Evolutionary conservation across 1,139 yeast species (phyloP).

Genomic region (Kurtzmaniella quercitrusa): DNA sequence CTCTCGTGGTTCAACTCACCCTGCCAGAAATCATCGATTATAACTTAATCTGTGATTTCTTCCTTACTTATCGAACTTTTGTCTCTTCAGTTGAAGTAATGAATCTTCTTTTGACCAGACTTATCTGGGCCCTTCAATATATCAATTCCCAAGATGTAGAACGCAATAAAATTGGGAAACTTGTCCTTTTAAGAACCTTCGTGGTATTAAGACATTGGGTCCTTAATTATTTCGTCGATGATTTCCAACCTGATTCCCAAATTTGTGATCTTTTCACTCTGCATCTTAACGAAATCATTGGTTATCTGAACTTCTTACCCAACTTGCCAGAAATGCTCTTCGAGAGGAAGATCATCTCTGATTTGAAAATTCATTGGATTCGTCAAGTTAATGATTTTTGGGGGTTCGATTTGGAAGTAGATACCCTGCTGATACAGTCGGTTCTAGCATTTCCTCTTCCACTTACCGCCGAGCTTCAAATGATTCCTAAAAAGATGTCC

Average conservation of each 20-base stretch:
- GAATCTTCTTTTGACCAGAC: constrained; percentile 56
- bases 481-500: constrained; percentile 14
- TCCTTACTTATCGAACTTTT: constrained; percentile 76
- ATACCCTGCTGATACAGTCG: constrained; percentile 12
- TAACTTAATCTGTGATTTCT: constrained; percentile 75
- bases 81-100: constrained; percentile 54
- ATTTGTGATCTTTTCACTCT: constrained; percentile 46
- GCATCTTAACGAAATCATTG: constrained; percentile 45
- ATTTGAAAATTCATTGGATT: constrained; percentile 43
- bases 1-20: constrained; percentile 70
- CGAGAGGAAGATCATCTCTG: constrained; percentile 41
- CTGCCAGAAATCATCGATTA: constrained; percentile 79
- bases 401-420: constrained; percentile 23
- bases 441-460: constrained; percentile 27
- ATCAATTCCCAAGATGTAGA: constrained; percentile 28
- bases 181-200: constrained; percentile 78
- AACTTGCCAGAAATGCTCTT: constrained; percentile 19
- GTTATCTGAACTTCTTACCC: constrained; percentile 25
- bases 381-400: constrained; percentile 32
- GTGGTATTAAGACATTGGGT: constrained; percentile 90
- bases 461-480: constrained; percentile 17
- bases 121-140: constrained; percentile 68
- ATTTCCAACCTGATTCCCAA: constrained; percentile 46
- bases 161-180: constrained; percentile 52
- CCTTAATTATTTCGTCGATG: constrained; percentile 69